A percentile compares a stretch with the other conserved stretches of the same genome.
Evolutionary conservation across 2,329 filamentous ascomycete genomes (phyloP).

Genomic region (Beauveria asiatica): DNA sequence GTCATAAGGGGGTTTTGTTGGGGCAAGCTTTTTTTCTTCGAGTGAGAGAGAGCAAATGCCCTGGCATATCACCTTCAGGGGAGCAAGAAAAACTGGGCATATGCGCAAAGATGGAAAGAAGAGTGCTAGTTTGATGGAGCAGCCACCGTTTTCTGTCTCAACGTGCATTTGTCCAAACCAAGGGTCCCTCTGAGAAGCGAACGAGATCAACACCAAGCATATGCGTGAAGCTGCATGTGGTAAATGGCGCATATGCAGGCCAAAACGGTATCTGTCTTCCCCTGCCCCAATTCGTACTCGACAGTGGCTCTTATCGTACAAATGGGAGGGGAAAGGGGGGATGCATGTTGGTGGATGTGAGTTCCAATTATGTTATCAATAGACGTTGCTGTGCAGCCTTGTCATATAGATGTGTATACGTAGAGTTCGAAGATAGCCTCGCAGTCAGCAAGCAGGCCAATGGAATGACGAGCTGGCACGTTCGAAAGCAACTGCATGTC

Average conservation of each 20-base stretch:
- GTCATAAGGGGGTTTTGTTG: slow-evolving; percentile 1
- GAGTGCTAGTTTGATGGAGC: background rate
- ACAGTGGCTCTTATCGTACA: background rate
- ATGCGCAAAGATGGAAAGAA: background rate
- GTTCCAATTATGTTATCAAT: too few species aligned
- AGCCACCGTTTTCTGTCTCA: too few species aligned
- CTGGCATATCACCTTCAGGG: background rate
- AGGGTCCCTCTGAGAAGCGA: background rate
- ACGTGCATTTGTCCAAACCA: too few species aligned
- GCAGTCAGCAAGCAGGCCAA: too few species aligned
- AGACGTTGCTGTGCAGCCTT: too few species aligned
- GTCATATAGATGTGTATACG: too few species aligned
- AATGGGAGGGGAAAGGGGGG: background rate
- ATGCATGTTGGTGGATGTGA: background rate
- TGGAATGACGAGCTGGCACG: too few species aligned
- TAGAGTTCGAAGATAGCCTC: too few species aligned
- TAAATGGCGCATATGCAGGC: background rate
- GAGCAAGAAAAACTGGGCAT: background rate
- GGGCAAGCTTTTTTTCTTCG: background rate
- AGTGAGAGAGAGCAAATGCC: too few species aligned
- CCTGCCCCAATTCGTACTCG: background rate
- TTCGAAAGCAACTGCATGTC: too few species aligned
- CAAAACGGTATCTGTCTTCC: background rate
- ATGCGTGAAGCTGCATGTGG: background rate
- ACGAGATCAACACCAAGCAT: background rate